These are phyloP conservation scores for Ilyonectria sp. DNA, from an alignment of 2,329 filamentous ascomycete genomes.

Conservation along the genomic window DNA sequence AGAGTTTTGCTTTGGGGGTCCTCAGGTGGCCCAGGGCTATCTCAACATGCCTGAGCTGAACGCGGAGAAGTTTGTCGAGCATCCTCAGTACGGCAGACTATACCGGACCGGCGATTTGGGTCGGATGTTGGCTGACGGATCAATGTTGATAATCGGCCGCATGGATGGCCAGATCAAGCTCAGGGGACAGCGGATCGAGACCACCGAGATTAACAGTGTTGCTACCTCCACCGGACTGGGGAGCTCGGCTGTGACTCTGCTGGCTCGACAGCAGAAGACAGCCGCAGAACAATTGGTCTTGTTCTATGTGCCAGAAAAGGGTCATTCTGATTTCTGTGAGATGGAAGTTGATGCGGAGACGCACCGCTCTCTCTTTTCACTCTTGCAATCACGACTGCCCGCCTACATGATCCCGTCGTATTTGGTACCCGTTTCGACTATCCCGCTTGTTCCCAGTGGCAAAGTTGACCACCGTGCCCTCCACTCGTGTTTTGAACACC, in stretches of 20 bases:
- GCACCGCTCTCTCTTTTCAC: constrained; percentile 66
- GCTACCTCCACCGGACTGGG: constrained; percentile 68
- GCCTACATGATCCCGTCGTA: constrained; percentile 85
- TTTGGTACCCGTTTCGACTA: constrained; percentile 76
- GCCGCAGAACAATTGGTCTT: constrained; percentile 71
- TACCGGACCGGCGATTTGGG: constrained; percentile 90
- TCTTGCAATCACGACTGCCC: constrained; percentile 72
- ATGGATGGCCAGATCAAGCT: constrained; percentile 88
- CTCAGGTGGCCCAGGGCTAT: constrained; percentile 85
- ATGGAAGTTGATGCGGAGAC: constrained; percentile 55
- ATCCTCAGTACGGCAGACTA: constrained; percentile 78
- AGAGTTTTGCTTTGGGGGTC: constrained; percentile 89
- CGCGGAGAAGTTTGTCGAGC: constrained; percentile 76
- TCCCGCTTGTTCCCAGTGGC: constrained; percentile 82
- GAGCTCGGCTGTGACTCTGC: constrained; percentile 75
- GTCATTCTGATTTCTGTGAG: constrained; percentile 50
- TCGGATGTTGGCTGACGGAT: constrained; percentile 82
- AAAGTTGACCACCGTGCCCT: constrained; percentile 79
- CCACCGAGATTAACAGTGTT: constrained; percentile 79
- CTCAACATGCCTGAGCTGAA: constrained; percentile 76
- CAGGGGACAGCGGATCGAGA: constrained; percentile 84
- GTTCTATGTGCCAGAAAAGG: constrained; percentile 74
- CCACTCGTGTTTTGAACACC: constrained; percentile 58
- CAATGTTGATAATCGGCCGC: constrained; percentile 80
- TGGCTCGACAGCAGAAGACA: constrained; percentile 61